Percentiles rank a stretch among this genome's conserved stretches.
phyloP scores from a whole-genome alignment of 257 asterid genomes.

The Capsicum chinense region DNA sequence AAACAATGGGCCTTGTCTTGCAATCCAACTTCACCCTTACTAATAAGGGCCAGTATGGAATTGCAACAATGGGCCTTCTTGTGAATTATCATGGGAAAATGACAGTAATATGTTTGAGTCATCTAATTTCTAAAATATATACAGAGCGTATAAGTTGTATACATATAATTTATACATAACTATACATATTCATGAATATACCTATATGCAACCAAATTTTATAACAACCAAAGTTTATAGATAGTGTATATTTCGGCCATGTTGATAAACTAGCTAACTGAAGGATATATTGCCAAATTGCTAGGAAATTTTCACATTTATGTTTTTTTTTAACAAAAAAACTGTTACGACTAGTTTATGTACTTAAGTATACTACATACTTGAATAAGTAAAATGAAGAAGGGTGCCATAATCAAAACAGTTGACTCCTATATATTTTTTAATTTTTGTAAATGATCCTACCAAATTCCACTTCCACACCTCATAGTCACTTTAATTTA shows the following conservation, averaged over 20 bases:
- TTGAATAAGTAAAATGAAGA: background rate
- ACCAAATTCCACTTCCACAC: slow-evolving; percentile 17
- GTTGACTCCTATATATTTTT: background rate
- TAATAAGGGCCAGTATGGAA: background rate
- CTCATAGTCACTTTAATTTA: slow-evolving; percentile 21
- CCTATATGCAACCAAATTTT: background rate
- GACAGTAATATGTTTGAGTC: no score
- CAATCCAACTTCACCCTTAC: background rate
- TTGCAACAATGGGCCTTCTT: background rate
- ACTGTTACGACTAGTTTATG: background rate
- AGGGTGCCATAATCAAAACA: background rate
- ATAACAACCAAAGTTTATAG: background rate
- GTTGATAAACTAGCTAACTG: background rate
- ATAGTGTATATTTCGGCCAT: background rate
- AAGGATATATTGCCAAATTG: background rate
- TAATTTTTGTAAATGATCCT: background rate
- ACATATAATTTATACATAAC: no score
- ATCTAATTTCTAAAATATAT: no score
- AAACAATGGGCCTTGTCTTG: background rate
- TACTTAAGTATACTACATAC: background rate
- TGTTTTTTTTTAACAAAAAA: no score
- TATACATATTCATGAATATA: no score
- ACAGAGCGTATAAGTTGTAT: no score
- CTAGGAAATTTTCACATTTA: no score
- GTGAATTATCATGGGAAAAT: no score